Evolutionary conservation across 2,329 filamentous ascomycete species (phyloP).

Genomic region (Hirsutella rhossiliensis): DNA sequence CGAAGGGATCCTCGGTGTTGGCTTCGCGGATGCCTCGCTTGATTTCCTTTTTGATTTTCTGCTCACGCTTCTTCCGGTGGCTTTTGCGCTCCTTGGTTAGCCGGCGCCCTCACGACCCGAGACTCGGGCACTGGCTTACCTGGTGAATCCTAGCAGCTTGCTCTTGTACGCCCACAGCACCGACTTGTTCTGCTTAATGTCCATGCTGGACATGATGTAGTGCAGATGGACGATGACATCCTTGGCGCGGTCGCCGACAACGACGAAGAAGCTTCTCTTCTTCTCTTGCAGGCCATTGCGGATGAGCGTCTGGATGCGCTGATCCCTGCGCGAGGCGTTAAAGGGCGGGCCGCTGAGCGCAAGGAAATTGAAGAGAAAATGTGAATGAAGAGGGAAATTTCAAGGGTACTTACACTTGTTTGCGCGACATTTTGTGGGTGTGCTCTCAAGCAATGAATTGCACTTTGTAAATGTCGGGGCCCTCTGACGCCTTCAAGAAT

Average conservation of each 20-base stretch:
- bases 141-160: conserved; percentile 87
- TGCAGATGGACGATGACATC: conserved; percentile 92
- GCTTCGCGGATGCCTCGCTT: conserved; percentile 87
- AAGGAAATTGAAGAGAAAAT: too few relatives aligned
- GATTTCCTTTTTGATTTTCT: conserved; percentile 97
- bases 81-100: conserved; percentile 22
- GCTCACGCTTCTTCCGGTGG: conserved; percentile 95
- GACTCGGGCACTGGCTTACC: conserved; percentile 22
- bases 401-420: conserved; percentile 33
- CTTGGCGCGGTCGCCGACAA: conserved; percentile 84
- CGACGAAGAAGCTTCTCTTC: conserved; percentile 95
- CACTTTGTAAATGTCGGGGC: not conserved
- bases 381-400: not conserved
- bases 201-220: conserved; percentile 81
- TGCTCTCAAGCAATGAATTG: not conserved
- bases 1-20: conserved; percentile 90
- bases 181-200: conserved; percentile 82
- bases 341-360: too few relatives aligned
- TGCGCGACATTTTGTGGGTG: conserved; percentile 42
- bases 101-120: not conserved
- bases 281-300: conserved; percentile 88
- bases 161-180: conserved; percentile 99
- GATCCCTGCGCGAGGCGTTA: conserved; percentile 45
- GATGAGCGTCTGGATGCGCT: conserved; percentile 82
- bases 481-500: not conserved